Conservation (phyloP, 2,329 filamentous ascomycete genomes). For the Epichloe sp. region DNA sequence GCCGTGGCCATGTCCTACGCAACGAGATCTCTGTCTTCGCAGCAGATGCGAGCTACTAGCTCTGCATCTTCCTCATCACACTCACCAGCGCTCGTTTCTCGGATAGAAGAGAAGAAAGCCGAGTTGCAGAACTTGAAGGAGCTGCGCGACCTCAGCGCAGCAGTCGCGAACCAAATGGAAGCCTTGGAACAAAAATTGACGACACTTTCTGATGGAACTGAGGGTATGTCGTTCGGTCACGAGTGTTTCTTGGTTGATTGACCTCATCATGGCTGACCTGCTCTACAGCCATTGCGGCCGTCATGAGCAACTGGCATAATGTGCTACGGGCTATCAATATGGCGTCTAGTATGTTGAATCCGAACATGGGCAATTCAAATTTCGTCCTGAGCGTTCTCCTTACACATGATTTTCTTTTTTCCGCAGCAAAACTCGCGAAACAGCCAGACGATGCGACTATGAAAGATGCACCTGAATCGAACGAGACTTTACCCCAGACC, state of each 20-base stretch:
- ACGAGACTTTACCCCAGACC: constrained; percentile 58
- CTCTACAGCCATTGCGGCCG: constrained; percentile 60
- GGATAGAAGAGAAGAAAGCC: constrained; percentile 75
- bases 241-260: too few relatives aligned
- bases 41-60: constrained; percentile 54
- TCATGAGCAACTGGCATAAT: constrained; percentile 79
- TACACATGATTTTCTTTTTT: constrained; percentile 6
- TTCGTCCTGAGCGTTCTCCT: not conserved
- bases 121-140: constrained; percentile 71
- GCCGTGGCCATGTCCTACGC: constrained; percentile 38
- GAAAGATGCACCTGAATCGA: constrained; percentile 22
- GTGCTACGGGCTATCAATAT: constrained; percentile 75
- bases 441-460: constrained; percentile 29
- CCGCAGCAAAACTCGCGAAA: constrained; percentile 54
- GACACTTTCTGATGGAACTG: constrained; percentile 69
- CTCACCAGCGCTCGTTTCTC: constrained; percentile 56
- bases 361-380: not conserved
- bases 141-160: constrained; percentile 64
- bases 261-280: constrained; percentile 11
- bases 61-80: constrained; percentile 40
- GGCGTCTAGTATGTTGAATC: constrained; percentile 54
- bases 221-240: constrained; percentile 40
- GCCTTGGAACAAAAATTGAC: constrained; percentile 63
- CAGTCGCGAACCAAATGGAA: constrained; percentile 71
- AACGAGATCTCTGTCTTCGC: constrained; percentile 46